Evolutionary conservation across 192 early-diverging fungal genomes (phyloP), one percentile per base, ranked within the genome.

Genomic region (Gigaspora rosea): DNA sequence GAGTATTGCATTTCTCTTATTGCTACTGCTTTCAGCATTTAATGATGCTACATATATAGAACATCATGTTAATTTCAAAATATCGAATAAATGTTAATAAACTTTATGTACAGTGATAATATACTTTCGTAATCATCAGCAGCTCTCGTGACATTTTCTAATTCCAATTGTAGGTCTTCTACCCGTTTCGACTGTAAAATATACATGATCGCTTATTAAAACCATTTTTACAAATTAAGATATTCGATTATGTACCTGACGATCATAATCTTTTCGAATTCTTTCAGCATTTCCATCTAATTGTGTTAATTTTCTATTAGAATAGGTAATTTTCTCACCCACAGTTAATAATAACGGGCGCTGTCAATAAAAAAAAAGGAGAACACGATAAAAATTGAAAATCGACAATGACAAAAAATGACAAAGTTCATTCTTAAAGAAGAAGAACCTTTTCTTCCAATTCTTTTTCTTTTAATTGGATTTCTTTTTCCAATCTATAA

Each of bases 311-410:
- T 95, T 96, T 74, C 89, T 88, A 69, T 85, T 78, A 36, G 88
- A 79, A 84, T 97, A 91, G 46, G 82, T 72, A 8, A 94, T 83
- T 81, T 93, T 92, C 76, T 96, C 95, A 57, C 91, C 89, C 36
- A 95, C 78, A 36, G 83, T 84, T 9, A 93, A 58, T 13, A 88
- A 80, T 50, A 85, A 82, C 47, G 91, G 91, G 78, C 88, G 87
- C 88, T 90, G 83, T 78, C 33, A 49, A 58, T 56, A 9, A 68
- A 22, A 54, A 22, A 12, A 7, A 61, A 62, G 58, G 27, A 27
- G 27, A 27, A 27, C 27, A 27, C 27, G 0, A 27, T 27, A 27
- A 27, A 27, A 27, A 27, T 27, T 27, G 27, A 27, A 27, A 27
- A 27, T 27, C 27, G 27, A 27, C 27, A 27, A 27, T 27, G 27